Percentiles rank a stretch among this genome's conserved stretches.
phyloP scores from a whole-genome alignment of 441 rosid species.

The Syzygium syzygioides region DNA sequence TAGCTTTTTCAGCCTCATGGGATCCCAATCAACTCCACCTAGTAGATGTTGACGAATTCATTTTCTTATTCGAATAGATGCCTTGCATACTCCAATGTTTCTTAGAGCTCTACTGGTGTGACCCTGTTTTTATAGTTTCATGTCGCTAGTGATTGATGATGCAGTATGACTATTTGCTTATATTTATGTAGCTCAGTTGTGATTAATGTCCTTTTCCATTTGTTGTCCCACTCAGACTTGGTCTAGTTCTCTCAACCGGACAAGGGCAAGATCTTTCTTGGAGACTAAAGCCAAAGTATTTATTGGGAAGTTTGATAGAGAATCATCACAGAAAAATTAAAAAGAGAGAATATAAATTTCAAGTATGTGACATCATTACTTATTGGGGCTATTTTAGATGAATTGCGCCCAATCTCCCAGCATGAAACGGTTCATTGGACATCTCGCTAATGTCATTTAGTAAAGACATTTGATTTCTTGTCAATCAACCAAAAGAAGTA shows the following conservation, averaged over 20 bases:
- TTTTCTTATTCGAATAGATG: too few relatives aligned
- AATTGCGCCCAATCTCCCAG: not conserved
- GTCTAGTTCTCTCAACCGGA: not conserved
- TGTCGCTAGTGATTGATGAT: not conserved
- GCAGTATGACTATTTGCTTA: not conserved
- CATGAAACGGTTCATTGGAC: rapidly evolving
- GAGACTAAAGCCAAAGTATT: not conserved
- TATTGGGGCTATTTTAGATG: not conserved
- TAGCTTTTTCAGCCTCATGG: too few relatives aligned
- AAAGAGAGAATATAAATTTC: too few relatives aligned
- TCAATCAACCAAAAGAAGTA: not conserved
- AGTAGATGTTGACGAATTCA: too few relatives aligned
- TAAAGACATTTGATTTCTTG: not conserved
- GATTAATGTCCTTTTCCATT: not conserved
- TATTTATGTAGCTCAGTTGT: not conserved
- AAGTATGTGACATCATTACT: not conserved
- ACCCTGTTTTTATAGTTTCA: not conserved
- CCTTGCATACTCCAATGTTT: too few relatives aligned
- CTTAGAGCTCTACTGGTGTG: not conserved
- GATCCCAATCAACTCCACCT: too few relatives aligned
- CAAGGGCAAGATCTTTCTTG: not conserved
- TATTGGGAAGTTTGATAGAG: not conserved
- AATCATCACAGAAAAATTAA: not conserved
- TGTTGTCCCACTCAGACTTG: not conserved
- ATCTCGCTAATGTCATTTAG: rapidly evolving